Base-by-base conservation (phyloP, 305 asterid genomes). In the Ilex paraguariensis region DNA sequence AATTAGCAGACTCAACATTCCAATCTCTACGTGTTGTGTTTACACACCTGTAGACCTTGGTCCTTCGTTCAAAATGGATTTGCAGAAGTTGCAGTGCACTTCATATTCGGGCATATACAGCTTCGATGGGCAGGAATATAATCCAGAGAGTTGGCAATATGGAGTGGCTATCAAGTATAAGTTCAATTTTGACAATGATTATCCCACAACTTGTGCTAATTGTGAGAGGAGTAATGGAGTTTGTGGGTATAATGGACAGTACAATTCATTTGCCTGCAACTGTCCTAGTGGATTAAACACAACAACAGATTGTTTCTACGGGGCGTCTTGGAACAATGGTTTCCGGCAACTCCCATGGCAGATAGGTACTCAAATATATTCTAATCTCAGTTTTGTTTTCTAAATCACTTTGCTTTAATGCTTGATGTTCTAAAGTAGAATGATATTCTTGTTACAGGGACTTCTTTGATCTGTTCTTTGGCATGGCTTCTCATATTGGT, bases 41-140 rank as follows among this genome's bases (percentile, higher is more conserved):
- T 91, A 88, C 69, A 68, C 93, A 13, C 96, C 96, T 0, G 95
- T 91, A 30, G 87, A 91, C 64, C 96, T 91, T 17, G 95, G 96
- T 30, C 97, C 96, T 0, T 64, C 94, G 0, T 91, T 86, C 16
- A 88, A 86, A 13, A 82, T 91, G 93, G 82, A 88, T 73, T 75
- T 88, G 78, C 60, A 63, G 67, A 84, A 86, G 65, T 61, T 86
- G 65, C 77, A 79, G 15, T 91, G 96, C 66, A 0, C 56, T 11
- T 80, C 94, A 10, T 86, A 91, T 54, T 86, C 96, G 0, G 88
- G 92, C 0, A 28, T 90, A 64, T 81, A 76, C 16, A 89, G 90
- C 13, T 85, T 78, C 65, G 77, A 75, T 55, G 80, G 80, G 13
- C 84, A 76, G 65, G 83, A 79, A 61, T 21, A 70, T 0, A 73